Conservation (phyloP, 139 green algal genomes). For the Chlamydomonas sp. region DNA sequence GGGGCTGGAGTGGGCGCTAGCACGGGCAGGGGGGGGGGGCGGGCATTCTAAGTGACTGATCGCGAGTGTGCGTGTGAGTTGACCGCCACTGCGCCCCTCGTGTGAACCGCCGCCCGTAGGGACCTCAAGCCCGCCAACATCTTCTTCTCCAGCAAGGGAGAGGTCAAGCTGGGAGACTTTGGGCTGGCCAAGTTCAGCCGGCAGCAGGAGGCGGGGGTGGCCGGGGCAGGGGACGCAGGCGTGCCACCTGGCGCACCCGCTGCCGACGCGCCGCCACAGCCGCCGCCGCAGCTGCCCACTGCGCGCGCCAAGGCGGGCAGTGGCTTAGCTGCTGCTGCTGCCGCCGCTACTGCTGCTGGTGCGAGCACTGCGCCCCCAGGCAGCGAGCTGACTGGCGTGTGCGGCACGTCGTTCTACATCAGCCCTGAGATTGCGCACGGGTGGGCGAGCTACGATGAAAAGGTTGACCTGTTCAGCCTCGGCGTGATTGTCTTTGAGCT, state of each 20-base stretch:
- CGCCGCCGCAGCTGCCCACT: neutral
- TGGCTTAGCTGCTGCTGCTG: too few species aligned
- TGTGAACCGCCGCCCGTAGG: constrained; percentile 76
- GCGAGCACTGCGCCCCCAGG: neutral
- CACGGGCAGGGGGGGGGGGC: too few species aligned
- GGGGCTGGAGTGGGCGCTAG: neutral
- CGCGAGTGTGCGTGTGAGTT: neutral
- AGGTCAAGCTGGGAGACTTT: constrained; percentile 85
- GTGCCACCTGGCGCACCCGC: neutral
- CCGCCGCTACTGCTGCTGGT: neutral
- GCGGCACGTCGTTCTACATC: constrained; percentile 78
- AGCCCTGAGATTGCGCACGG: constrained; percentile 65
- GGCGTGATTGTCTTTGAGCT: constrained; percentile 86
- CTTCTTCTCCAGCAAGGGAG: constrained; percentile 65
- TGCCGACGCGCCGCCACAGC: too few species aligned
- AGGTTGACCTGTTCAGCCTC: constrained; percentile 81
- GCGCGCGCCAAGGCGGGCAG: too few species aligned
- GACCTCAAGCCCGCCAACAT: constrained; percentile 77
- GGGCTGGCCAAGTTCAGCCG: constrained; percentile 48
- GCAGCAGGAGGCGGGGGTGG: neutral
- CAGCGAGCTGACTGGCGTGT: constrained; percentile 53
- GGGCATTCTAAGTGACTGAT: neutral
- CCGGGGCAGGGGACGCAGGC: neutral
- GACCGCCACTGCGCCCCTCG: too few species aligned
- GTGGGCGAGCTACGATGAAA: constrained; percentile 67